Evolutionary conservation across 768 basidiomycete genomes (phyloP).

Genomic region (Panus rudis): DNA sequence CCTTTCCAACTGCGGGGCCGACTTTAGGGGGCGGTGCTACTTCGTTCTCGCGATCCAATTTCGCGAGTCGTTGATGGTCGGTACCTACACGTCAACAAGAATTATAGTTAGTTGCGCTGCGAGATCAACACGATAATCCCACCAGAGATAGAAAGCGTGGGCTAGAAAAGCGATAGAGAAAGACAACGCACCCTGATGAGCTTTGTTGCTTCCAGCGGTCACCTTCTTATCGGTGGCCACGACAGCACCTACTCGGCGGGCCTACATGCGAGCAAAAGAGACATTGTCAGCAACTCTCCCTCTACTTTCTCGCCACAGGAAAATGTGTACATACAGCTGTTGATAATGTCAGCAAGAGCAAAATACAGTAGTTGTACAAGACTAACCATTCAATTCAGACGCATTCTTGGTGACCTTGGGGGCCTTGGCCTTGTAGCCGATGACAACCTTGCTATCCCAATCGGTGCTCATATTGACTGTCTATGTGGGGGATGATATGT

Average conservation of each 20-base stretch:
- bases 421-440: slow-evolving; percentile 58
- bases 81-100: slow-evolving; percentile 46
- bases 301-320: neutral
- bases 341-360: slow-evolving; percentile 1
- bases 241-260: slow-evolving; percentile 67
- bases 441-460: slow-evolving; percentile 68
- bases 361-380: neutral
- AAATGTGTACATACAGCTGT: slow-evolving; percentile 12
- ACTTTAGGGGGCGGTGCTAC: slow-evolving; percentile 89
- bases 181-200: slow-evolving; percentile 51
- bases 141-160: neutral
- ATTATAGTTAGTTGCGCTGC: neutral
- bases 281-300: slow-evolving; percentile 6
- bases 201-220: slow-evolving; percentile 65
- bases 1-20: slow-evolving; percentile 63
- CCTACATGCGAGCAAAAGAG: slow-evolving; percentile 34
- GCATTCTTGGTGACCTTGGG: slow-evolving; percentile 59
- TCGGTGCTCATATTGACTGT: slow-evolving; percentile 31
- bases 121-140: neutral
- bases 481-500: too few relatives aligned
- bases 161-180: neutral
- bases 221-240: slow-evolving; percentile 82
- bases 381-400: slow-evolving; percentile 49
- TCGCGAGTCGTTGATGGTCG: slow-evolving; percentile 90
- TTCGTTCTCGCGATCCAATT: slow-evolving; percentile 92